Conservation (phyloP, 2,329 filamentous ascomycete species). For the Aspergillus glaucus region DNA sequence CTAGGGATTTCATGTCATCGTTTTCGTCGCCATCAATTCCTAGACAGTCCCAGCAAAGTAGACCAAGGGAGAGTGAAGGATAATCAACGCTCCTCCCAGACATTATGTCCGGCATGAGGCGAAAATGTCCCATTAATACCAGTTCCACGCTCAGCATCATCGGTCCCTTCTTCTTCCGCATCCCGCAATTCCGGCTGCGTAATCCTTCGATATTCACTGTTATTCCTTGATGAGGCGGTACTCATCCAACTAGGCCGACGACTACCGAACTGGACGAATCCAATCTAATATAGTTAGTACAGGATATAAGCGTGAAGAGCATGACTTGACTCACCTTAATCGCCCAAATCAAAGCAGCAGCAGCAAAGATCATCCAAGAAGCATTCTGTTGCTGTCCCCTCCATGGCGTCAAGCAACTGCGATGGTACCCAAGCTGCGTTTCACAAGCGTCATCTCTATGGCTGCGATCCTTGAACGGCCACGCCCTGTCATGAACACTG, state of each 20-base stretch:
- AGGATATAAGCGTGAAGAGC: background rate
- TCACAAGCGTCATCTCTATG: conserved; percentile 28
- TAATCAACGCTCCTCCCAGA: background rate
- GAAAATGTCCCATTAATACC: background rate
- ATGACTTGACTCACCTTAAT: conserved; percentile 13
- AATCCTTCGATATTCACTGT: conserved; percentile 6
- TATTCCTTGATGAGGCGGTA: background rate
- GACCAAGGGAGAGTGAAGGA: background rate
- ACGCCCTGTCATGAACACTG: conserved; percentile 31
- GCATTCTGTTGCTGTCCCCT: conserved; percentile 17
- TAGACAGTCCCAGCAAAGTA: no score
- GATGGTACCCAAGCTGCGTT: conserved; percentile 22
- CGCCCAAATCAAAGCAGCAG: conserved; percentile 15
- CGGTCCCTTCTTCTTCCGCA: conserved; percentile 3
- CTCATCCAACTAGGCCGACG: conserved; percentile 8
- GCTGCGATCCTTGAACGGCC: conserved; percentile 30
- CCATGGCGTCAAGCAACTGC: conserved; percentile 27
- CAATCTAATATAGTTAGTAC: conserved; percentile 2
- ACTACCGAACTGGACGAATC: background rate
- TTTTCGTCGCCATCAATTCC: no score
- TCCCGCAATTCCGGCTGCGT: conserved; percentile 2
- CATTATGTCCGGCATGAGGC: background rate
- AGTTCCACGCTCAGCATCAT: background rate
- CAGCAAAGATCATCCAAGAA: conserved; percentile 24
- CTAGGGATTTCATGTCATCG: no score